Conservation (phyloP, 176 grass and related monocot genomes). For the Secale cereale region DNA sequence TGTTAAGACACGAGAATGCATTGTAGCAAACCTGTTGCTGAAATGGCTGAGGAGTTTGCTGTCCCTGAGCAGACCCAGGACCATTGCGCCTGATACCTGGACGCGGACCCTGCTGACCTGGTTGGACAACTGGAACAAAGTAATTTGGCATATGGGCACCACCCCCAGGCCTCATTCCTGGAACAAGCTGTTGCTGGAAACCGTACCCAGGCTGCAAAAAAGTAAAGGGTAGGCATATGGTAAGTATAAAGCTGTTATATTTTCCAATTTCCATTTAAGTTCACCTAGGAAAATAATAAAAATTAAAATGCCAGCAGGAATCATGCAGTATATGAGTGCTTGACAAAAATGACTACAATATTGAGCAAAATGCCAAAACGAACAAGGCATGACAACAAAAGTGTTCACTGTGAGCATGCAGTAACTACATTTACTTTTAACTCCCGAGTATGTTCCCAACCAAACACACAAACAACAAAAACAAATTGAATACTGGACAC, state of each 20-base stretch:
- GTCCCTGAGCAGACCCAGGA: constrained; percentile 55
- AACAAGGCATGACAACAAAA: not conserved
- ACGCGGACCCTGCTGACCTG: constrained; percentile 75
- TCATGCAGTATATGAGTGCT: constrained; percentile 10
- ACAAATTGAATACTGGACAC: constrained; percentile 2
- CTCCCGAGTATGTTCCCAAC: not conserved
- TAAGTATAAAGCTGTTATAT: constrained; percentile 13
- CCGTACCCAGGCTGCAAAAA: constrained; percentile 64
- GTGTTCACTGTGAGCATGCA: not conserved
- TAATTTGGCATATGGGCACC: constrained; percentile 78
- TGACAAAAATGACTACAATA: not conserved
- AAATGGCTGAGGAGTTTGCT: constrained; percentile 57
- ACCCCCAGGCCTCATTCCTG: constrained; percentile 85
- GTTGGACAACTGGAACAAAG: constrained; percentile 72
- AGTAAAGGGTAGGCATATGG: not conserved
- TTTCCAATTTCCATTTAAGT: not conserved
- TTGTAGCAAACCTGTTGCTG: constrained; percentile 70
- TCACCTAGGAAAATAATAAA: not conserved
- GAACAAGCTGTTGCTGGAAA: constrained; percentile 89
- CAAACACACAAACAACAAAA: not conserved
- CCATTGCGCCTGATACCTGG: constrained; percentile 69
- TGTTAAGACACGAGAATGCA: not conserved
- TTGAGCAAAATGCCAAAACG: constrained; percentile 4
- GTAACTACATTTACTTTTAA: not conserved
- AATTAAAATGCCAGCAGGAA: not conserved